Base-by-base conservation (phyloP, 2,329 filamentous ascomycete species). In the Davidsoniella eucalypti region DNA sequence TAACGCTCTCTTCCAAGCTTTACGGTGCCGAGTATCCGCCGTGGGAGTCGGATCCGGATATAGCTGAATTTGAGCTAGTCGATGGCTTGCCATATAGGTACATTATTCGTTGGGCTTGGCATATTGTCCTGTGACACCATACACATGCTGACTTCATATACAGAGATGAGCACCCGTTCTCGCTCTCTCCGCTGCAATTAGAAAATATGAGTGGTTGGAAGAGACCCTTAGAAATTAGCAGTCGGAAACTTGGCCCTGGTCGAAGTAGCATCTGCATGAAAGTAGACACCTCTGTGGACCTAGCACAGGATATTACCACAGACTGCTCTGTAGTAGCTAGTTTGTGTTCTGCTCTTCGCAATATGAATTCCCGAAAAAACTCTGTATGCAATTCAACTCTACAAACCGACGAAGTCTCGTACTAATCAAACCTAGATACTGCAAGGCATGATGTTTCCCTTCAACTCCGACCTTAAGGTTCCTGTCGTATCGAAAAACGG, bases 291-390 rank as follows among this genome's bases (percentile, higher is more conserved):
- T 71, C 75, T 12, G 78, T 84, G 54, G 90, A 98, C 63, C 73
- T 98, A 6, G 87, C 95, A 2, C 92, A 98, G 64, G 92, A 98
- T 64, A 80, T 94, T 53, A 88, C 90, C 4, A 93, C 90, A 0
- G 92, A 98, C 63, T 98, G 92, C 61, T 96, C 92, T 1, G 90
- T 98, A 3, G 90, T 98, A 25, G 92, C 92, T 14, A 95, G 92
- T 61, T 72, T 98, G 5, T 95, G 88, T 61, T 87, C 88, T 23
- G 81, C 78, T 21, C 80, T 82, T 54, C 80, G 80, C 39, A 75
- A 85, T 55, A 72, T 80, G 7, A 73, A 80, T 54, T 79, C 79
- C 16, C 82, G 82, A 2, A 74, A 82, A 62, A 71, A 73, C 37
- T 79, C 80, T 62, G 84, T 87, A 68, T 55, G 67, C 59, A 23